A percentile compares a stretch with the other conserved stretches of the same genome.
phyloP scores from a whole-genome alignment of 2,329 filamentous ascomycete species.

The Tolypocladium album region DNA sequence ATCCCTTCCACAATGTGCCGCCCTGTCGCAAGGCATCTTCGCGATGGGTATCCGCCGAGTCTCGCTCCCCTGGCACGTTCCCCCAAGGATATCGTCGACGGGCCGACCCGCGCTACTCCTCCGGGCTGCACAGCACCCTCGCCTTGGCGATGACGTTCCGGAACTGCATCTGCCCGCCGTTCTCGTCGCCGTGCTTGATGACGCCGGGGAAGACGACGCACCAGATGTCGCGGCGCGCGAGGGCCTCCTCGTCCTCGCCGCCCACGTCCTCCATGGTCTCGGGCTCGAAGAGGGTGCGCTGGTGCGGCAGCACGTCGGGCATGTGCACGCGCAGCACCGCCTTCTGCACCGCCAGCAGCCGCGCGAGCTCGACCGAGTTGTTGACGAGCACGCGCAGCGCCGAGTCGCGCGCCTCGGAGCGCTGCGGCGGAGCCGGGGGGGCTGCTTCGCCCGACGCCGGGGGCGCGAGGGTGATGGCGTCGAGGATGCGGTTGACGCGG shows the following conservation, averaged over 20 bases:
- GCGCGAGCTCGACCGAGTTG: constrained; percentile 44
- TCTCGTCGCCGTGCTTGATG: constrained; percentile 54
- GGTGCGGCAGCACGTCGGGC: constrained; percentile 41
- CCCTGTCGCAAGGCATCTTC: background rate
- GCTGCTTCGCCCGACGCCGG: constrained; percentile 9
- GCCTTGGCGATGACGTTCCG: constrained; percentile 55
- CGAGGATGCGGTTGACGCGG: constrained; percentile 37
- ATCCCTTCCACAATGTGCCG: no score
- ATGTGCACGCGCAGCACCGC: constrained; percentile 46
- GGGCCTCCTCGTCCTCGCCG: constrained; percentile 47
- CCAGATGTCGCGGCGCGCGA: constrained; percentile 40
- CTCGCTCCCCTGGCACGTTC: background rate
- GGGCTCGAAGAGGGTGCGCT: constrained; percentile 44
- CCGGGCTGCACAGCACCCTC: constrained; percentile 48
- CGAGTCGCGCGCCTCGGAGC: constrained; percentile 35
- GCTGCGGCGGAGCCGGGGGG: background rate
- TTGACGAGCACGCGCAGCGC: constrained; percentile 41
- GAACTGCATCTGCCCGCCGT: constrained; percentile 48
- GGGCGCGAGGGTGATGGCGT: constrained; percentile 31
- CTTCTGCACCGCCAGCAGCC: constrained; percentile 46
- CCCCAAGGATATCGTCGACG: background rate
- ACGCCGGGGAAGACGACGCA: constrained; percentile 57
- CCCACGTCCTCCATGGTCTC: constrained; percentile 56
- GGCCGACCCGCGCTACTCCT: constrained; percentile 16
- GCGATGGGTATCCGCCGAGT: background rate